phyloP scores from a whole-genome alignment of 164 flowering plant genomes.

The Nymphaea thermarum region DNA sequence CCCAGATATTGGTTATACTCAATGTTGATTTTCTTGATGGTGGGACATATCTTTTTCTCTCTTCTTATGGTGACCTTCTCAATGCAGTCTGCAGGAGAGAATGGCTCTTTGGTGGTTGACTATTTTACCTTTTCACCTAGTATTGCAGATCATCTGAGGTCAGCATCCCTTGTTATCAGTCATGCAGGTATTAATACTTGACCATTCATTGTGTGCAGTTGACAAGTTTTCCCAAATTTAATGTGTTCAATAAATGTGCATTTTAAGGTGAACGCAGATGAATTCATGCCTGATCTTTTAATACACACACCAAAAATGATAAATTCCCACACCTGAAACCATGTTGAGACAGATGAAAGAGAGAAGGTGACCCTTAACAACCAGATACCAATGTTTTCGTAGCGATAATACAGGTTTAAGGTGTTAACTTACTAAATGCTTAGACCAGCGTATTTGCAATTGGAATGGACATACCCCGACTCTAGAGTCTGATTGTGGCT shows the following conservation, averaged over 20 bases:
- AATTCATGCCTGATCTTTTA: too few relatives aligned
- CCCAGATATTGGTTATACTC: background rate
- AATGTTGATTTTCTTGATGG: background rate
- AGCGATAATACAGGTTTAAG: too few relatives aligned
- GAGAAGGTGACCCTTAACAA: too few relatives aligned
- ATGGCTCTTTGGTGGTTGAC: conserved; percentile 51
- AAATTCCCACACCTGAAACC: background rate
- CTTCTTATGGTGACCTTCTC: background rate
- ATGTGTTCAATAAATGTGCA: background rate
- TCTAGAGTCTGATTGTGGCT: background rate
- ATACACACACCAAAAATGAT: background rate
- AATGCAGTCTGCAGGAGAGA: conserved; percentile 43
- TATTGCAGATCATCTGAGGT: conserved; percentile 55
- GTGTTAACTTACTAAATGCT: too few relatives aligned
- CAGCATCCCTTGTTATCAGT: conserved; percentile 77
- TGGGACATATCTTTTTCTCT: background rate
- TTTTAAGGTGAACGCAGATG: background rate
- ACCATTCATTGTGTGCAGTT: background rate
- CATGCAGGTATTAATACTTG: conserved; percentile 53
- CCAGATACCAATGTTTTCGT: too few relatives aligned
- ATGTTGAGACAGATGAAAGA: background rate
- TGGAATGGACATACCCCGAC: too few relatives aligned
- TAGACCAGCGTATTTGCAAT: too few relatives aligned
- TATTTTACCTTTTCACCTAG: conserved; percentile 78
- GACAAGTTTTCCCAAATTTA: background rate